phyloP scores from a whole-genome alignment of 2,329 filamentous ascomycete genomes.

The Cladophialophora psammophila region DNA sequence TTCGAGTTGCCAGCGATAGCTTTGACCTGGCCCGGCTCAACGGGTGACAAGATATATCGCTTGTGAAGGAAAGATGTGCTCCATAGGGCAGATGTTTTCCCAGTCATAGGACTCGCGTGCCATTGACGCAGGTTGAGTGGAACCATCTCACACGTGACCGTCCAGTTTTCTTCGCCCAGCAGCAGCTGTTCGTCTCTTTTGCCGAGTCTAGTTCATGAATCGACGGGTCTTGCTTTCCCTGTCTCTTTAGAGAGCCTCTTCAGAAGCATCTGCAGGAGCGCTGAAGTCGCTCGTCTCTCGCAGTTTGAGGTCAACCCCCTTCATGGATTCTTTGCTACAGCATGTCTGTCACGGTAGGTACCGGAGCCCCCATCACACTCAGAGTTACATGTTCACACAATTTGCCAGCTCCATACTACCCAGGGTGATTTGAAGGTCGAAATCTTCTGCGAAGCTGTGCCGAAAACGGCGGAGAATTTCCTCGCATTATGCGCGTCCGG shows the following conservation, averaged over 20 bases:
- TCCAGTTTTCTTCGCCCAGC: background rate
- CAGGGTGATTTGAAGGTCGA: conserved; percentile 93
- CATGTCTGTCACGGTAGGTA: conserved; percentile 40
- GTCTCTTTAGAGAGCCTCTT: background rate
- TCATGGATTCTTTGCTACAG: conserved; percentile 26
- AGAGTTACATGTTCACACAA: background rate
- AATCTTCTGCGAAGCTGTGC: conserved; percentile 92
- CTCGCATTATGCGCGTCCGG: conserved; percentile 69
- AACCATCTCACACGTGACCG: background rate
- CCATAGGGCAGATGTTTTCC: no score
- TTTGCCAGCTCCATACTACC: conserved; percentile 75
- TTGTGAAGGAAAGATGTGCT: background rate
- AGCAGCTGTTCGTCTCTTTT: background rate
- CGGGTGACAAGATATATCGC: conserved; percentile 5
- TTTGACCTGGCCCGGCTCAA: background rate
- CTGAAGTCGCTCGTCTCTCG: background rate
- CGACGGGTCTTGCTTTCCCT: background rate
- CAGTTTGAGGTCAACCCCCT: background rate
- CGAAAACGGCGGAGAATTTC: conserved; percentile 86
- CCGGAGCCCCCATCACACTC: background rate
- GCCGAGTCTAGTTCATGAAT: background rate
- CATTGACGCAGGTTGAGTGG: no score
- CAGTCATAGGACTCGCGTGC: background rate
- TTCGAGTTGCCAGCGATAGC: conserved; percentile 5
- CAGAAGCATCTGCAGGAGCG: background rate